phyloP scores from a whole-genome alignment of 2,329 filamentous ascomycete genomes.

The Monosporascus cannonballus region DNA sequence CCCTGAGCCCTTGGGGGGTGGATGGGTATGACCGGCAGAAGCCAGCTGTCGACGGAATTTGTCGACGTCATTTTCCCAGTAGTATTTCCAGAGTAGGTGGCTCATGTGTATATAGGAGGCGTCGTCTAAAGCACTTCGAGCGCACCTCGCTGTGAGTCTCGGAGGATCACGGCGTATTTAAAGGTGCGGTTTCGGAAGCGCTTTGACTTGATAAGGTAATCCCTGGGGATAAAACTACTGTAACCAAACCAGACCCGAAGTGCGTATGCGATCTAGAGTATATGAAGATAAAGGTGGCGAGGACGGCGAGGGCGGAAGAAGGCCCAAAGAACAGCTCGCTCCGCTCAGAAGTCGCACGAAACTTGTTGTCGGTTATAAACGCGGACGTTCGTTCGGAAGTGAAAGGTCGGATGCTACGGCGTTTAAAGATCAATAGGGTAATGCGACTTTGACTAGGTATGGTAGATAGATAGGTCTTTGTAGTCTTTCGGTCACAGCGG shows the following conservation, averaged over 20 bases:
- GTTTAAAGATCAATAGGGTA: not conserved
- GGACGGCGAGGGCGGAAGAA: not conserved
- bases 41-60: conserved; percentile 84
- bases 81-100: conserved; percentile 93
- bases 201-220: conserved; percentile 15
- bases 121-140: conserved; percentile 46
- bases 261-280: not conserved
- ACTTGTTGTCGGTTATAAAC: too few relatives aligned
- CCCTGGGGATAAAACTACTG: conserved; percentile 9
- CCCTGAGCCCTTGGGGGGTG: conserved; percentile 46
- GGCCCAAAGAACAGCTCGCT: not conserved
- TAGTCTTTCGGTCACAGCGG: too few relatives aligned
- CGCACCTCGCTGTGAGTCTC: conserved; percentile 87
- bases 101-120: conserved; percentile 65
- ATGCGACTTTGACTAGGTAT: not conserved
- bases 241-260: not conserved
- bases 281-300: not conserved
- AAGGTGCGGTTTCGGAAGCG: conserved; percentile 54
- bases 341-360: too few relatives aligned
- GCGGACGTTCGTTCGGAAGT: not conserved
- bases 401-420: not conserved
- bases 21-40: conserved; percentile 53
- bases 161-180: conserved; percentile 83
- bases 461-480: too few relatives aligned
- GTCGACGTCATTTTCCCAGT: conserved; percentile 96